These are phyloP conservation scores for Leccinum subrobustum DNA, from an alignment of 1,284 basidiomycete species.

Conservation along the genomic window DNA sequence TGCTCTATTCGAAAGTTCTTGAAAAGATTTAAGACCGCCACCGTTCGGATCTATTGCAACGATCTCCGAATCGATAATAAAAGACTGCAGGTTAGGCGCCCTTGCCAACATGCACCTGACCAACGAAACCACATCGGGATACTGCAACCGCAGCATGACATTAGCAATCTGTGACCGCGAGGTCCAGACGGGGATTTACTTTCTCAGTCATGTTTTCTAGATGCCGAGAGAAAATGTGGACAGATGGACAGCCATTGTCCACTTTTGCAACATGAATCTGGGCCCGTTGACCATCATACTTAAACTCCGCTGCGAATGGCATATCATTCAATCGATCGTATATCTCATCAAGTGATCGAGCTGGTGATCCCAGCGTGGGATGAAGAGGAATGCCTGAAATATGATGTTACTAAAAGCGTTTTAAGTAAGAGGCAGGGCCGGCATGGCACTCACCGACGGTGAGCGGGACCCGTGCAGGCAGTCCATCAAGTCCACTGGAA, in stretches of 20 bases:
- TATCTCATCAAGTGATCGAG: conserved; percentile 81
- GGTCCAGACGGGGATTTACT: conserved; percentile 36
- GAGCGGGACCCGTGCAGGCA: conserved; percentile 69
- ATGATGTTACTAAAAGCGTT: conserved; percentile 9
- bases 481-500: conserved; percentile 56
- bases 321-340: conserved; percentile 68
- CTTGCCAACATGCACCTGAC: conserved; percentile 48
- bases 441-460: conserved; percentile 58
- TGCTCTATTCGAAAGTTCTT: conserved; percentile 83
- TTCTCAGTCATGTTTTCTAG: conserved; percentile 92
- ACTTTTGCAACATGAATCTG: conserved; percentile 73
- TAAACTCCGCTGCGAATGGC: conserved; percentile 79
- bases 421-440: conserved; percentile 28
- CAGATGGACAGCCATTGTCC: conserved; percentile 42
- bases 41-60: conserved; percentile 72
- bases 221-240: conserved; percentile 86
- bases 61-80: conserved; percentile 84
- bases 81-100: conserved; percentile 56
- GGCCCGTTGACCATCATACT: conserved; percentile 86
- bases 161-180: conserved; percentile 5
- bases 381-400: conserved; percentile 62
- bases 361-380: conserved; percentile 80
- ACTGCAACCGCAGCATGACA: conserved; percentile 48
- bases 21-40: conserved; percentile 76
- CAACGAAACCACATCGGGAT: conserved; percentile 80